These are phyloP conservation scores for Naganishia vishniacii DNA, from an alignment of 768 basidiomycete species.

Conservation along the genomic window DNA sequence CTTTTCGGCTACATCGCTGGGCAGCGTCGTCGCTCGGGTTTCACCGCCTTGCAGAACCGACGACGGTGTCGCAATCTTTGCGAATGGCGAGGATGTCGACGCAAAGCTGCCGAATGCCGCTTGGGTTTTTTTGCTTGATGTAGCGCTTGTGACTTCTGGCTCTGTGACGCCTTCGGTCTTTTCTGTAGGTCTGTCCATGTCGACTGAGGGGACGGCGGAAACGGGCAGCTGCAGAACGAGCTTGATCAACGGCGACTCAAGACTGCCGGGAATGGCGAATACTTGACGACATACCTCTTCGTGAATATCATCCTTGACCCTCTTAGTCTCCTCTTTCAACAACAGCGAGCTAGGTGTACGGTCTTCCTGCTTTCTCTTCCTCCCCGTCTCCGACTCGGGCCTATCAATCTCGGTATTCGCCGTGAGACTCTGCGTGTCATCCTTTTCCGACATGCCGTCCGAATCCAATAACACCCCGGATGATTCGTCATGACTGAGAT, in stretches of 20 bases:
- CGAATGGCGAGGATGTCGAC: conserved; percentile 28
- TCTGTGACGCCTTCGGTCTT: background rate
- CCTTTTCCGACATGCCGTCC: conserved; percentile 26
- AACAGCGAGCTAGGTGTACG: conserved; percentile 36
- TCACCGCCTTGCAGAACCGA: conserved; percentile 3
- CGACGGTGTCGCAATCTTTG: conserved; percentile 26
- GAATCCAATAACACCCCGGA: too few relatives aligned
- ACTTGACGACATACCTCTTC: conserved; percentile 23
- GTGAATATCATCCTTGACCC: conserved; percentile 12
- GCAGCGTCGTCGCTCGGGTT: background rate
- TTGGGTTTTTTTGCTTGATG: conserved; percentile 42
- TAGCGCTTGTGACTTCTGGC: conserved; percentile 13
- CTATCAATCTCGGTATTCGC: conserved; percentile 7
- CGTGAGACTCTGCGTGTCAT: conserved; percentile 18
- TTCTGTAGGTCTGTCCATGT: conserved; percentile 12
- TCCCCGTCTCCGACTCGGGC: conserved; percentile 22
- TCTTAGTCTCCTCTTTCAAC: conserved; percentile 19
- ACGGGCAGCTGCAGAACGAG: conserved; percentile 14
- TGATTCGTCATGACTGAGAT: conserved; percentile 25
- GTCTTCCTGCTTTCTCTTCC: conserved; percentile 40
- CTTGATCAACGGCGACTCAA: too few relatives aligned
- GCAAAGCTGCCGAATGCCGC: conserved; percentile 33
- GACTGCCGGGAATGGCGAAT: too few relatives aligned
- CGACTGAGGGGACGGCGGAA: conserved; percentile 12
- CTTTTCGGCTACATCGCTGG: conserved; percentile 17